phyloP scores from a whole-genome alignment of 306 rosid genomes.

The Astragalus glycyphyllos region DNA sequence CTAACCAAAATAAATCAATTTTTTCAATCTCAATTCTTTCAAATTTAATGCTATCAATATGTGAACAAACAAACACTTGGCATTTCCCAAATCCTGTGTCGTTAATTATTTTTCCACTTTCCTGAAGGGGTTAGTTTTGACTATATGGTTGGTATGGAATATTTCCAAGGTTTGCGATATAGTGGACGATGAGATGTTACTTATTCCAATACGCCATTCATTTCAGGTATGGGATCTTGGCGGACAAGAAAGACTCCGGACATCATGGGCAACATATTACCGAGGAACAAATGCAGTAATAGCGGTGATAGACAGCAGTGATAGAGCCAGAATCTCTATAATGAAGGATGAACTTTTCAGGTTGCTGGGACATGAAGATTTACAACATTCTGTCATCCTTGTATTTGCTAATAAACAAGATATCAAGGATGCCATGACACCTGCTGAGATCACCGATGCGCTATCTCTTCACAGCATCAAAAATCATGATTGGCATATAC shows the following conservation, averaged over 20 bases:
- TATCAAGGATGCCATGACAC: conserved; percentile 98
- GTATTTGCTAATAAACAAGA: conserved; percentile 97
- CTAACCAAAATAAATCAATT: too few species aligned
- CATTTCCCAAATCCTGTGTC: too few species aligned
- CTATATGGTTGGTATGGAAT: neutral
- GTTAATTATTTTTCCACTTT: neutral
- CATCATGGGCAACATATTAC: conserved; percentile 98
- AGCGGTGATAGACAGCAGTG: conserved; percentile 93
- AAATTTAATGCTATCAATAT: too few species aligned
- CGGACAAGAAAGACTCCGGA: conserved; percentile 94
- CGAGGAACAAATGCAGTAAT: conserved; percentile 94
- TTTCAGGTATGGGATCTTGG: conserved; percentile 99
- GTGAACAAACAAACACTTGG: too few species aligned
- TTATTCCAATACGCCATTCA: conserved; percentile 14
- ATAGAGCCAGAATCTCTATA: conserved; percentile 86
- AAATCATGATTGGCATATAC: conserved; percentile 99
- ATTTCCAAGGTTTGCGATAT: conserved; percentile 15
- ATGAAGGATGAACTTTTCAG: conserved; percentile 97
- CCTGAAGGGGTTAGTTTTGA: neutral
- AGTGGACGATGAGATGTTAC: conserved; percentile 20
- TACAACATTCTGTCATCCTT: conserved; percentile 80
- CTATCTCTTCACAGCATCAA: conserved; percentile 96
- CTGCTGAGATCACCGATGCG: conserved; percentile 95
- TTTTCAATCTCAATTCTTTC: too few species aligned
- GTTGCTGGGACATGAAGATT: conserved; percentile 89